phyloP scores from a whole-genome alignment of 73 alveolate species.

The Stentor roeselii region DNA sequence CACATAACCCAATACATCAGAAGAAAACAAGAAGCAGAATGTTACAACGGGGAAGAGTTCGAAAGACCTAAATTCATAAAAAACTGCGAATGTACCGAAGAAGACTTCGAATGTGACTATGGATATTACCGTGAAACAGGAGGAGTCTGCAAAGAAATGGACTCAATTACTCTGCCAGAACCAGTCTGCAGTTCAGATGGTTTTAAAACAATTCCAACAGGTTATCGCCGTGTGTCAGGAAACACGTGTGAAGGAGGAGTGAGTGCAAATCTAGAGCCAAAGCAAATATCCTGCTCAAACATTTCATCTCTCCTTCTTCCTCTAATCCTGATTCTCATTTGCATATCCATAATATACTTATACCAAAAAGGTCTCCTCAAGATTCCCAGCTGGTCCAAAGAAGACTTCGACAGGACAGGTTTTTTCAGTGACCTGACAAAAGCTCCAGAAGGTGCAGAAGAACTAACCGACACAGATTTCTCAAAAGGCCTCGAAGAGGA shows the following conservation, averaged over 20 bases:
- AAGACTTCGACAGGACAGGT: not conserved
- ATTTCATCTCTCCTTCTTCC: not conserved
- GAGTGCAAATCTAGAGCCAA: not conserved
- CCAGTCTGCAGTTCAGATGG: conserved; percentile 20
- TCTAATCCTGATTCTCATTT: not conserved
- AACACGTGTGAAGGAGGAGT: conserved; percentile 89
- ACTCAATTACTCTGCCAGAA: conserved; percentile 26
- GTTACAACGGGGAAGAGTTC: conserved; percentile 68
- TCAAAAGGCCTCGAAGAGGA: not conserved
- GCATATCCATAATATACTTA: not conserved
- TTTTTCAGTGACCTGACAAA: not conserved
- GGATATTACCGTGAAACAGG: conserved; percentile 70
- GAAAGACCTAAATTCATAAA: conserved; percentile 50
- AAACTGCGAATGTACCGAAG: conserved; percentile 88
- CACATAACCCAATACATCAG: conserved; percentile 61
- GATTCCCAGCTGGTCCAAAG: too few relatives aligned
- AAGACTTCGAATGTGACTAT: conserved; percentile 92
- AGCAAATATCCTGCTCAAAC: not conserved
- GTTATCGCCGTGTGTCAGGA: conserved; percentile 90
- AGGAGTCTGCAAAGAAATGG: conserved; percentile 39
- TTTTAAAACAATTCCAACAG: conserved; percentile 57
- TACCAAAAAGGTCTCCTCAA: not conserved
- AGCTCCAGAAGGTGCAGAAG: conserved; percentile 27
- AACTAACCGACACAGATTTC: not conserved
- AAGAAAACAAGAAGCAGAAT: conserved; percentile 68